phyloP scores from a whole-genome alignment of 345 rosid genomes.

The Bretschneidera sinensis region DNA sequence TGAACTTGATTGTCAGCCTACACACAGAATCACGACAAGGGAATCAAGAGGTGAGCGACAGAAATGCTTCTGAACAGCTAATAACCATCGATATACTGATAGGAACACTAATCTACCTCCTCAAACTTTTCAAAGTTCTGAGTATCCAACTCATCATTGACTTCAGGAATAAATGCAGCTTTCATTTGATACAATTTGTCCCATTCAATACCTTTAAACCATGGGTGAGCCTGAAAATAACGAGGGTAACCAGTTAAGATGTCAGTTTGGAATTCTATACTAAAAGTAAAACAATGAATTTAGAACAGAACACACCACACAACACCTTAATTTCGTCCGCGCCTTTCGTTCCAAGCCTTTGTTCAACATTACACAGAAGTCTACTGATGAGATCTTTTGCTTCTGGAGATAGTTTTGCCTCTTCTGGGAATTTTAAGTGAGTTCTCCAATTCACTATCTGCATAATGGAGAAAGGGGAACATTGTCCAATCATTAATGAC shows the following conservation, averaged over 20 bases:
- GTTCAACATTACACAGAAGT: constrained; percentile 89
- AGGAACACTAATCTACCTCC: constrained; percentile 51
- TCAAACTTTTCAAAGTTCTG: constrained; percentile 98
- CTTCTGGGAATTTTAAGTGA: constrained; percentile 93
- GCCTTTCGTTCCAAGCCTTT: constrained; percentile 90
- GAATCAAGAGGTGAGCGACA: constrained; percentile 10
- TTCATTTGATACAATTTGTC: constrained; percentile 77
- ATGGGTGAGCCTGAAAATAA: constrained; percentile 70
- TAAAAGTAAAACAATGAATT: constrained; percentile 19
- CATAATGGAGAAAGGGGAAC: constrained; percentile 9
- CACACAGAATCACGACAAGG: constrained; percentile 19
- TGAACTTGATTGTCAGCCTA: constrained; percentile 65
- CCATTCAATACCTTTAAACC: constrained; percentile 87
- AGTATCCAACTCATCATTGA: constrained; percentile 93
- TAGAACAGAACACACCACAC: constrained; percentile 43
- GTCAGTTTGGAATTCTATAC: constrained; percentile 6
- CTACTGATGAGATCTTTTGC: constrained; percentile 86
- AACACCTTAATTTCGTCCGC: constrained; percentile 87
- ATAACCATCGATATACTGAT: constrained; percentile 1
- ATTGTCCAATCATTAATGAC: constrained; percentile 3
- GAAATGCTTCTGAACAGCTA: not conserved
- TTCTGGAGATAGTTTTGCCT: constrained; percentile 81
- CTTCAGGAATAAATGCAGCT: constrained; percentile 96
- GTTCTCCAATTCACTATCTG: constrained; percentile 99
- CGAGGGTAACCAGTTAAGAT: constrained; percentile 18